Base-by-base conservation (phyloP, 2,329 filamentous ascomycete species). In the Bisporella sp. region DNA sequence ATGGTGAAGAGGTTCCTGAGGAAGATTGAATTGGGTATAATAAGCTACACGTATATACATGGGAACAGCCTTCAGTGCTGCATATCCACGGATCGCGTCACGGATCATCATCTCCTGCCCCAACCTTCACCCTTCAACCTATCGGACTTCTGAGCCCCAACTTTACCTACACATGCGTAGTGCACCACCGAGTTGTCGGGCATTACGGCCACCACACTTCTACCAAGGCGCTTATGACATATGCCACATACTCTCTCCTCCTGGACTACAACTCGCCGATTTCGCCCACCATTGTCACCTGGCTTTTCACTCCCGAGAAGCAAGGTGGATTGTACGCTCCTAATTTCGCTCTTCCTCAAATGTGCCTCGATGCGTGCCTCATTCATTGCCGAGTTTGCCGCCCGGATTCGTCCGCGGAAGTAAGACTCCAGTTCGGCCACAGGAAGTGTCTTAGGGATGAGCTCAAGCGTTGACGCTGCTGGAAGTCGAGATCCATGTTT, bases 401-500 rank as follows among this genome's bases (percentile, higher is more conserved):
- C 83, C 21, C 93, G 84, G 61, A 97, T 96, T 28, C 92, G 84
- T 8, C 91, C 90, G 37, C 84, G 82, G 74, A 99, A 97, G 69
- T 99, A 99, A 11, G 85, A 85, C 62, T 91, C 87, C 0, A 99
- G 79, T 51, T 93, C 81, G 37, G 78, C 74, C 6, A 97, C 81
- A 0, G 89, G 85, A 6, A 97, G 79, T 4, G 80, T 75, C 53
- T 89, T 79, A 0, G 93, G 93, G 42, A 99, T 91, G 28, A 99
- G 77, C 21, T 86, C 82, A 6, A 99, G 75, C 0, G 92, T 95
- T 33, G 88, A 92, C 4, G 83, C 81, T 0, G 93, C 90, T 0
- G 95, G 92, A 5, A 99, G 79, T 8, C 93, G 86, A 8, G 92
- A 89, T 45, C 93, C 93, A 64, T 99, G 93, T 60, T 88, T 88